Conservation (phyloP, 2,329 filamentous ascomycete species). For the Amylocarpus encephaloides region DNA sequence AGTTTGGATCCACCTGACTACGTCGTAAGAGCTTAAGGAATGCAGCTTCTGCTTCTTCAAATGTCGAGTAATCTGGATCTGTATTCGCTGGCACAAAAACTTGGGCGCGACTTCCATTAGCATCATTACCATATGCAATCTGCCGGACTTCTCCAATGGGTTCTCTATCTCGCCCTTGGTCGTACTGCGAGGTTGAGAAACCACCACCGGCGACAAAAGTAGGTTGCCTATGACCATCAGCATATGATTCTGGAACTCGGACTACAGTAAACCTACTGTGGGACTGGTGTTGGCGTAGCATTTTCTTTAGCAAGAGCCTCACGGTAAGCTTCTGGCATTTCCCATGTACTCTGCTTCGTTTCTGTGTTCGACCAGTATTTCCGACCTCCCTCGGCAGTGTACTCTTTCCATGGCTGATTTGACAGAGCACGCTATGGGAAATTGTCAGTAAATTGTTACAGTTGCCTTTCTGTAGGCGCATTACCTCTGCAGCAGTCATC, state of each 20-base stretch:
- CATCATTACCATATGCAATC: constrained; percentile 50
- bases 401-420: constrained; percentile 88
- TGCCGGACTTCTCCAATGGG: constrained; percentile 50
- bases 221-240: constrained; percentile 22
- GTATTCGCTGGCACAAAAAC: constrained; percentile 56
- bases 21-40: constrained; percentile 87
- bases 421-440: constrained; percentile 62
- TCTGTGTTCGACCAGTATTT: constrained; percentile 96
- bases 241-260: background rate
- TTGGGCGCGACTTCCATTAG: constrained; percentile 42
- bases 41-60: constrained; percentile 86
- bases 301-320: constrained; percentile 58
- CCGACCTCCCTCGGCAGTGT: constrained; percentile 75
- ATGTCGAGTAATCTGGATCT: constrained; percentile 71
- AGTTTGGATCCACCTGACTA: constrained; percentile 81
- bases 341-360: constrained; percentile 89
- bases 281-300: constrained; percentile 34
- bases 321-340: constrained; percentile 81
- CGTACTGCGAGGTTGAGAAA: constrained; percentile 29
- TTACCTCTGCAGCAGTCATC: constrained; percentile 76
- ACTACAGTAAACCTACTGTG: constrained; percentile 37
- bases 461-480: constrained; percentile 17
- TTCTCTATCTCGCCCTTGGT: constrained; percentile 33
- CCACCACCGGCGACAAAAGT: constrained; percentile 40
- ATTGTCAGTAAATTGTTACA: constrained; percentile 19